A percentile compares a stretch with the other conserved stretches of the same genome.
Conservation (phyloP, 2,329 filamentous ascomycete species). For the Lecanoromycetidae sp. region DNA sequence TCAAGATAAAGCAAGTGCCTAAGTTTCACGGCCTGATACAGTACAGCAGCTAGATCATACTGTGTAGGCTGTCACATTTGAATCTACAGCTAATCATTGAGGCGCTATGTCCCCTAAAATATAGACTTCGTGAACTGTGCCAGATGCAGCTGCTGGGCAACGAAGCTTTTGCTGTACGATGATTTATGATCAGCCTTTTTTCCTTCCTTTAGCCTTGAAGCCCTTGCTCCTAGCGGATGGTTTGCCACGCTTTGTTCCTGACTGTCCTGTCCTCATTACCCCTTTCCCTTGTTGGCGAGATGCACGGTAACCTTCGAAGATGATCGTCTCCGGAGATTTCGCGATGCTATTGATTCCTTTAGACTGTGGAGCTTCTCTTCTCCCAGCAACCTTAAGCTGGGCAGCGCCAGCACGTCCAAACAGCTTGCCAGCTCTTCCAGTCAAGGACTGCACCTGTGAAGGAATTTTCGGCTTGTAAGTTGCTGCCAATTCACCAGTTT, state of each 20-base stretch:
- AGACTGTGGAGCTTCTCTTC: conserved; percentile 12
- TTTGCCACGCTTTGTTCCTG: conserved; percentile 14
- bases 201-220: conserved; percentile 14
- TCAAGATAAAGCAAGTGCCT: too few species aligned
- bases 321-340: conserved; percentile 9
- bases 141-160: background rate
- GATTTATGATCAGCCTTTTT: conserved; percentile 6
- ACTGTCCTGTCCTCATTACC: conserved; percentile 1
- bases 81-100: too few species aligned
- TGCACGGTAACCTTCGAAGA: conserved; percentile 19
- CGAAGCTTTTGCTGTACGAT: background rate
- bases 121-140: background rate
- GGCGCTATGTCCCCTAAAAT: too few species aligned
- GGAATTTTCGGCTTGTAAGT: conserved; percentile 60
- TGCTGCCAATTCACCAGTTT: conserved; percentile 15
- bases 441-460: conserved; percentile 55
- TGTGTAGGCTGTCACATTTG: too few species aligned
- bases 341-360: background rate
- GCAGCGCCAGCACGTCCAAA: conserved; percentile 56
- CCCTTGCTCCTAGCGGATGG: conserved; percentile 16
- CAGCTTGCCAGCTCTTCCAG: conserved; percentile 62
- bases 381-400: conserved; percentile 31
- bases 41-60: too few species aligned
- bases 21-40: too few species aligned
- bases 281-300: conserved; percentile 10